phyloP scores from a whole-genome alignment of 805 yeast species.

The Candida montana region DNA sequence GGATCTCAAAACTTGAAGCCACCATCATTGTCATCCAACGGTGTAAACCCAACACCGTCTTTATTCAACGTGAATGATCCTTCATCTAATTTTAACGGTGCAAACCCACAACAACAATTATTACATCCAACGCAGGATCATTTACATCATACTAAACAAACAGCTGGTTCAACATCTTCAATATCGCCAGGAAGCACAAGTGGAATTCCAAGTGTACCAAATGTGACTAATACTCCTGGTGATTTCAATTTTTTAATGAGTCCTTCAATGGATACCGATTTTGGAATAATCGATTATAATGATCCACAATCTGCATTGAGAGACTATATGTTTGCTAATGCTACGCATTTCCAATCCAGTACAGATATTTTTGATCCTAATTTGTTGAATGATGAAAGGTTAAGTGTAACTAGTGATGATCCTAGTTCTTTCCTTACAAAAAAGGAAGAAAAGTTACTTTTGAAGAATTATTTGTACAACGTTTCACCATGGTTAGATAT shows the following conservation, averaged over 20 bases:
- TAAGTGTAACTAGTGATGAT: background rate
- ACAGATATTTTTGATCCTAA: constrained; percentile 4
- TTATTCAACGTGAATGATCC: background rate
- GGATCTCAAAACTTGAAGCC: too few relatives aligned
- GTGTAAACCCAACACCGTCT: too few relatives aligned
- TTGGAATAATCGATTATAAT: constrained; percentile 25
- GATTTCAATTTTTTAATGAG: constrained; percentile 4
- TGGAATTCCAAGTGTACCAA: background rate
- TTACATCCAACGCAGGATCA: background rate
- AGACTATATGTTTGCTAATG: constrained; percentile 36
- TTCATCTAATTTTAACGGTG: background rate
- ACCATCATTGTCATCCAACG: too few relatives aligned
- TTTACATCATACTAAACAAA: too few relatives aligned
- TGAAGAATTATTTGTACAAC: constrained; percentile 32
- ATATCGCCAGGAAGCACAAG: constrained; percentile 2
- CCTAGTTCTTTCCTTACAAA: constrained; percentile 19
- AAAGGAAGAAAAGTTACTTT: constrained; percentile 30
- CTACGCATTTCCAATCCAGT: constrained; percentile 19
- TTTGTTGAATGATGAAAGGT: background rate
- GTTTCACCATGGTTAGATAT: constrained; percentile 37
- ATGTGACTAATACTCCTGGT: background rate
- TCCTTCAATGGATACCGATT: constrained; percentile 6
- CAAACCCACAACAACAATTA: background rate
- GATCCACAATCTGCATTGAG: constrained; percentile 32
- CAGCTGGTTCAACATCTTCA: background rate